phyloP scores from a whole-genome alignment of 2,329 filamentous ascomycete genomes.

The Aspergillus aculeatus region DNA sequence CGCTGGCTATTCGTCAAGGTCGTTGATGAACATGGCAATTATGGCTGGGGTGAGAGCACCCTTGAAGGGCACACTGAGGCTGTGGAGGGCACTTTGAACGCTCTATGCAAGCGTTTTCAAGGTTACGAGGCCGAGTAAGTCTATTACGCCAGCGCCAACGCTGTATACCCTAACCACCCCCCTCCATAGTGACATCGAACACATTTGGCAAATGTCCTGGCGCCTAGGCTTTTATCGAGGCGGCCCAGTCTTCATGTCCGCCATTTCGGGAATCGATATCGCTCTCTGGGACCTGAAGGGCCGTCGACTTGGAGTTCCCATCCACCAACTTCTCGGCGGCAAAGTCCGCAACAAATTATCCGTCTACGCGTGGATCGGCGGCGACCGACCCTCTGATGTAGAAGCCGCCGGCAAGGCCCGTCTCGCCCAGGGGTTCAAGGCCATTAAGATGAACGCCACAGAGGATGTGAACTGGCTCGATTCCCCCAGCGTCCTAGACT shows the following conservation, averaged over 20 bases:
- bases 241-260: slow-evolving; percentile 77
- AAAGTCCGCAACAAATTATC: slow-evolving; percentile 67
- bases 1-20: slow-evolving; percentile 79
- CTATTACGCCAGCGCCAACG: background rate
- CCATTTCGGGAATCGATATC: slow-evolving; percentile 74
- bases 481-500: slow-evolving; percentile 62
- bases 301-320: slow-evolving; percentile 62
- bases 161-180: background rate
- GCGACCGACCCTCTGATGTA: slow-evolving; percentile 68
- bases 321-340: slow-evolving; percentile 72
- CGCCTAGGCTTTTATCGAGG: slow-evolving; percentile 72
- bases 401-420: slow-evolving; percentile 56
- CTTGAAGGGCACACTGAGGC: slow-evolving; percentile 72
- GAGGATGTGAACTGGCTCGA: slow-evolving; percentile 76
- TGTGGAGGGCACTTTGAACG: slow-evolving; percentile 70
- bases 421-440: slow-evolving; percentile 41
- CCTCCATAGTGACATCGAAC: slow-evolving; percentile 65
- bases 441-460: slow-evolving; percentile 75
- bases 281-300: slow-evolving; percentile 77
- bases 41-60: slow-evolving; percentile 73
- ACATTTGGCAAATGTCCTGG: slow-evolving; percentile 75
- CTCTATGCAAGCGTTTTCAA: slow-evolving; percentile 60
- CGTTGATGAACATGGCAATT: slow-evolving; percentile 62
- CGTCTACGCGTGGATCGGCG: slow-evolving; percentile 78
- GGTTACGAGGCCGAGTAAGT: slow-evolving; percentile 69